Evolutionary conservation across 768 basidiomycete genomes (phyloP).

Genomic region (Wakefieldia striispora): DNA sequence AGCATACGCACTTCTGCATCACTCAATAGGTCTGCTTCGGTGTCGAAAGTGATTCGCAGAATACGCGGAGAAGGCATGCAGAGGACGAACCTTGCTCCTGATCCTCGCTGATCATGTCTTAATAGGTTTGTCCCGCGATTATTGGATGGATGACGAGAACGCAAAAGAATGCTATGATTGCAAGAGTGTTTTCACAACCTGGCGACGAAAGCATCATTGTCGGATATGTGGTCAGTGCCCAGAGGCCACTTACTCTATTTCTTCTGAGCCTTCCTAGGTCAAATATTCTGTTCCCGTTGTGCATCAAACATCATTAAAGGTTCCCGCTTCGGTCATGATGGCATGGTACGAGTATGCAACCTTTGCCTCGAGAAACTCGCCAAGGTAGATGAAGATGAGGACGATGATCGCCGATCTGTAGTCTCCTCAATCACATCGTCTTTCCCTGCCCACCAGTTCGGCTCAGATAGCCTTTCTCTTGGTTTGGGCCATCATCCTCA

Average conservation of each 20-base stretch:
- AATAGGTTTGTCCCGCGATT: constrained; percentile 83
- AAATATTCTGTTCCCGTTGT: constrained; percentile 97
- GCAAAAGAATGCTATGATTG: constrained; percentile 97
- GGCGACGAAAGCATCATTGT: constrained; percentile 96
- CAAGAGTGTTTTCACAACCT: constrained; percentile 90
- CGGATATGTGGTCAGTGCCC: constrained; percentile 82
- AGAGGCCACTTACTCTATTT: background rate
- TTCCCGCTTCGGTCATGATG: constrained; percentile 87
- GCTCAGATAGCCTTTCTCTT: constrained; percentile 39
- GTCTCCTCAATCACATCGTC: constrained; percentile 67
- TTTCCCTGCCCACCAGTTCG: constrained; percentile 78
- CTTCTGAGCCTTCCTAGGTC: constrained; percentile 50
- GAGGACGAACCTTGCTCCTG: constrained; percentile 1
- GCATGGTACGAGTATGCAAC: constrained; percentile 96
- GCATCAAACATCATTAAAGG: constrained; percentile 97
- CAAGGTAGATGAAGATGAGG: constrained; percentile 84
- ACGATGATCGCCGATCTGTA: constrained; percentile 83
- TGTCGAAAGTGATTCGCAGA: constrained; percentile 87
- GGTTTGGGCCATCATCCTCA: constrained; percentile 57
- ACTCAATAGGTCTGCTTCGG: constrained; percentile 73
- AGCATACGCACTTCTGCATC: constrained; percentile 77
- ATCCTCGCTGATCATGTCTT: constrained; percentile 6
- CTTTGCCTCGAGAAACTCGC: constrained; percentile 91
- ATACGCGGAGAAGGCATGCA: constrained; percentile 82
- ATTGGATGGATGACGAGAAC: constrained; percentile 99